Percentiles rank a stretch among this genome's conserved stretches.
phyloP scores from a whole-genome alignment of 129 eudicot species.

The Centaurea solstitialis region DNA sequence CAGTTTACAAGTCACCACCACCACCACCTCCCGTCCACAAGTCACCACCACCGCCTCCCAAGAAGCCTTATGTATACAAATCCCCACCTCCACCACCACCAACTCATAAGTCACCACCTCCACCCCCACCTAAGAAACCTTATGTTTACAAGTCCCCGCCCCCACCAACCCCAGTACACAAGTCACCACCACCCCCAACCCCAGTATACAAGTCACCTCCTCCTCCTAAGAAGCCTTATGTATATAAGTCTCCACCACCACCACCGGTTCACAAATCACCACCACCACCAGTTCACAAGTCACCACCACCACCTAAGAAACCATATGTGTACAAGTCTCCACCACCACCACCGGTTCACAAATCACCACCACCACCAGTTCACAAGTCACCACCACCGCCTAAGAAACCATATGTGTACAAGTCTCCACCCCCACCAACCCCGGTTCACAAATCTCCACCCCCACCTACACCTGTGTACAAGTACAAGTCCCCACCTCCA shows the following conservation, averaged over 20 bases:
- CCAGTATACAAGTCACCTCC: conserved; percentile 10
- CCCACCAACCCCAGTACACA: conserved; percentile 14
- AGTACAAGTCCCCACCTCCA: conserved; percentile 36
- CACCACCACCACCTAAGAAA: conserved; percentile 34
- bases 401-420: background rate
- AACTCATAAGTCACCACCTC: background rate
- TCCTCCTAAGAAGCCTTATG: background rate
- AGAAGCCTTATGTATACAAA: background rate
- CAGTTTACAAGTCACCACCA: conserved; percentile 22
- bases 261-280: conserved; percentile 24
- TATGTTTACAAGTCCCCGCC: conserved; percentile 13
- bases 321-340: conserved; percentile 14
- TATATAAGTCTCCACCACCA: conserved; percentile 32
- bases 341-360: conserved; percentile 9
- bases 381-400: conserved; percentile 34
- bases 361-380: conserved; percentile 36
- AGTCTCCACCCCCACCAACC: background rate
- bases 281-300: conserved; percentile 25
- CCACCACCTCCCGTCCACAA: conserved; percentile 29
- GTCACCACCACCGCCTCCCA: conserved; percentile 29
- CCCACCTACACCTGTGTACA: background rate
- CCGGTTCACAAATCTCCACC: background rate
- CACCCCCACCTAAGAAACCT: conserved; percentile 17
- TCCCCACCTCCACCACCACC: conserved; percentile 45
- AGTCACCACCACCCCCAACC: conserved; percentile 11